These are phyloP conservation scores for Malassezia brasiliensis DNA, from an alignment of 1,284 basidiomycete species.

Conservation along the genomic window DNA sequence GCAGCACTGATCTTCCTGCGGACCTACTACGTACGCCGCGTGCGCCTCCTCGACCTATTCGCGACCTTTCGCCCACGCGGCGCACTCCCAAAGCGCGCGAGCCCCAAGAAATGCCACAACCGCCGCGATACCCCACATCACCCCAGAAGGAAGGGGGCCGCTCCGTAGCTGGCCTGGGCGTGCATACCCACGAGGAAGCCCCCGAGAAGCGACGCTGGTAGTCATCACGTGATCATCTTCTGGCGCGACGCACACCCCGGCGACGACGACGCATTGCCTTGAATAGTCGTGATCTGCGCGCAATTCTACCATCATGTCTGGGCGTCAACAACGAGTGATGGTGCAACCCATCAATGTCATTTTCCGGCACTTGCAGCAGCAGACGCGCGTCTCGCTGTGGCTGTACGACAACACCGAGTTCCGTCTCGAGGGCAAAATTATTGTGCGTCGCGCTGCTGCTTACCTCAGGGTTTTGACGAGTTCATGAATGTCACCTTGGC, in stretches of 20 bases:
- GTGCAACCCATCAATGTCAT: conserved; percentile 66
- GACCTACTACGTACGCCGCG: conserved; percentile 4
- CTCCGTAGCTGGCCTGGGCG: not conserved
- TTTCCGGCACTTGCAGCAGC: conserved; percentile 95
- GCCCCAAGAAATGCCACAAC: not conserved
- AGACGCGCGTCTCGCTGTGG: conserved; percentile 82
- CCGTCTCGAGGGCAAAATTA: conserved; percentile 90
- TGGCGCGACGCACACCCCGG: not conserved
- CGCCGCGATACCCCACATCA: not conserved
- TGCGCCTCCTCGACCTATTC: not conserved
- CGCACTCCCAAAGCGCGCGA: not conserved
- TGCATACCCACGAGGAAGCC: not conserved
- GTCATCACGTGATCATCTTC: not conserved
- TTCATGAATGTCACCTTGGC: conserved; percentile 99
- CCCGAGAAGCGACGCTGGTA: not conserved
- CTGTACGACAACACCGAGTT: conserved; percentile 94
- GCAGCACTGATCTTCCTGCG: not conserved
- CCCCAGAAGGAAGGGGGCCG: not conserved
- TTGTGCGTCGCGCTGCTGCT: conserved; percentile 45
- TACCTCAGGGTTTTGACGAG: conserved; percentile 78
- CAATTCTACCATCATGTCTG: conserved; percentile 10
- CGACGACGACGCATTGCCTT: conserved; percentile 2
- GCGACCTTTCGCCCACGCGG: not conserved
- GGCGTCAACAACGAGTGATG: conserved; percentile 27
- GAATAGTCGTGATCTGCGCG: not conserved